Evolutionary conservation across 768 basidiomycete genomes (phyloP).

Genomic region (Naematelia encephala): DNA sequence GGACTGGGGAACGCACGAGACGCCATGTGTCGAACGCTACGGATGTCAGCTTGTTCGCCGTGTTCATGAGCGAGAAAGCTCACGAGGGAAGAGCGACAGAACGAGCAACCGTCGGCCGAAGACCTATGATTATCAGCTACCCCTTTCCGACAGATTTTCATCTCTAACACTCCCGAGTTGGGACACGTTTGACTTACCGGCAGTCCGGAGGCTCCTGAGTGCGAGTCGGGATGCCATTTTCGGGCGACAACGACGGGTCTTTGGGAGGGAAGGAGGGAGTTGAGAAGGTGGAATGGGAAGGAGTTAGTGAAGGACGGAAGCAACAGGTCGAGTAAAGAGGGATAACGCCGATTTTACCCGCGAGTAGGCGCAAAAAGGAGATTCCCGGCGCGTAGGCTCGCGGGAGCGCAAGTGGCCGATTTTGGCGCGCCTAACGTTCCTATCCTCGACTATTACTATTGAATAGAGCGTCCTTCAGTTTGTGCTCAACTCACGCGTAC

Average conservation of each 20-base stretch:
- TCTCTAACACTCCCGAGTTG: neutral
- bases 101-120: slow-evolving; percentile 19
- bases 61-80: neutral
- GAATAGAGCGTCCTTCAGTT: no score
- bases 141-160: neutral
- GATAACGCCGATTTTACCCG: slow-evolving; percentile 16
- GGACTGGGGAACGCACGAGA: slow-evolving; percentile 2
- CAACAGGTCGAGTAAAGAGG: slow-evolving; percentile 9
- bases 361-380: neutral
- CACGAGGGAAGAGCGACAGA: slow-evolving; percentile 15
- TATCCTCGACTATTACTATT: no score
- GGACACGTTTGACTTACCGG: slow-evolving; percentile 25
- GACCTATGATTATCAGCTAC: slow-evolving; percentile 14
- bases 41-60: slow-evolving; percentile 9
- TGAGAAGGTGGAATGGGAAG: slow-evolving; percentile 1
- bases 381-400: neutral
- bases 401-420: no score
- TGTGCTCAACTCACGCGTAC: neutral
- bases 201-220: slow-evolving; percentile 37
- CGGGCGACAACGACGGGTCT: slow-evolving; percentile 14
- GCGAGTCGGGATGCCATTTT: slow-evolving; percentile 45
- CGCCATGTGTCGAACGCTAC: slow-evolving; percentile 20
- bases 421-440: no score
- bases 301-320: slow-evolving; percentile 5
- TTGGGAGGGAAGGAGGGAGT: slow-evolving; percentile 8